Percentiles rank a stretch among this genome's conserved stretches.
phyloP scores from a whole-genome alignment of 2,329 filamentous ascomycete genomes.

The Diaporthe sp. region DNA sequence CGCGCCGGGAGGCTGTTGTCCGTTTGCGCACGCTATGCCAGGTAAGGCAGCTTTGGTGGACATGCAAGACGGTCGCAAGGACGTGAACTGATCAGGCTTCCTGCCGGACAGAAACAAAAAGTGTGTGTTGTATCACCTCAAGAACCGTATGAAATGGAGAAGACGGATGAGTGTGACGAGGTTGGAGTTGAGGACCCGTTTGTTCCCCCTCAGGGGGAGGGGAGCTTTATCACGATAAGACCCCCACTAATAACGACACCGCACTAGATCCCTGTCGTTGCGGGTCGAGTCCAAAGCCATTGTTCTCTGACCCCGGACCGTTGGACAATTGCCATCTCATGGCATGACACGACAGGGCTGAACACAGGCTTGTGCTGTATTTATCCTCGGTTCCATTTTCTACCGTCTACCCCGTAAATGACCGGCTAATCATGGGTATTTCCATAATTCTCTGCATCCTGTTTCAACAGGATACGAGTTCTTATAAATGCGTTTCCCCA shows the following conservation, averaged over 20 bases:
- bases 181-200: neutral
- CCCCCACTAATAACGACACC: neutral
- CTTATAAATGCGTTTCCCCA: neutral
- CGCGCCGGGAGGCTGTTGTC: neutral
- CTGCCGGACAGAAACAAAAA: neutral
- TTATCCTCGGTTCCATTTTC: neutral
- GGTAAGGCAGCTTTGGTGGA: neutral
- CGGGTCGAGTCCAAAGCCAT: slow-evolving; percentile 1
- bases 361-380: neutral
- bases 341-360: neutral
- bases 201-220: neutral
- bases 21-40: neutral
- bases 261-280: neutral
- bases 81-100: neutral
- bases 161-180: neutral
- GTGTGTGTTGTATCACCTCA: neutral
- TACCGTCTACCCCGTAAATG: slow-evolving; percentile 3
- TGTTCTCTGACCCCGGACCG: neutral
- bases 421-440: slow-evolving; percentile 38
- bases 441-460: slow-evolving; percentile 24
- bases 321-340: neutral
- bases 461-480: neutral
- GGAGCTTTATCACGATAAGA: slow-evolving; percentile 37
- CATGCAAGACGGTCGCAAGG: neutral
- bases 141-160: neutral